Evolutionary conservation across 805 yeast genomes (phyloP).

Genomic region (Barnettozyma sp.): DNA sequence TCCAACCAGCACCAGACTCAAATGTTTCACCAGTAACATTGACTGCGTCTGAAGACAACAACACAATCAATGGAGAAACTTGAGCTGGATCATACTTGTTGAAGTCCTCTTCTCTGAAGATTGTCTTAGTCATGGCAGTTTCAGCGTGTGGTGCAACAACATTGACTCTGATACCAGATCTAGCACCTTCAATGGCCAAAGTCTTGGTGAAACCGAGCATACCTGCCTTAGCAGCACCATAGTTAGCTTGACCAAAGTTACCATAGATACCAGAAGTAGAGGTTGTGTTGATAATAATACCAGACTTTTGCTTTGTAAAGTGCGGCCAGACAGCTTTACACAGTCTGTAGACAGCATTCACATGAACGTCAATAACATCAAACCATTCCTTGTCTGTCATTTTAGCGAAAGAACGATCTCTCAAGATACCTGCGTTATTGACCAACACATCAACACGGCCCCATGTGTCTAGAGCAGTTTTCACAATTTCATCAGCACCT

Average conservation of each 20-base stretch:
- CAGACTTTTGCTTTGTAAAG: slow-evolving; percentile 69
- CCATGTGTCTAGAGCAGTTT: slow-evolving; percentile 66
- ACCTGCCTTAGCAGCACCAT: slow-evolving; percentile 89
- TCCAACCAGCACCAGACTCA: slow-evolving; percentile 97
- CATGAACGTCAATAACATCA: slow-evolving; percentile 72
- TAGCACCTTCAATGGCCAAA: slow-evolving; percentile 86
- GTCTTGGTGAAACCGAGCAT: slow-evolving; percentile 81
- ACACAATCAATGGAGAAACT: slow-evolving; percentile 85
- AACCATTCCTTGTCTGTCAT: slow-evolving; percentile 84
- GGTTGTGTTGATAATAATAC: slow-evolving; percentile 80
- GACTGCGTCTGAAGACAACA: slow-evolving; percentile 67
- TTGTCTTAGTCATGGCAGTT: slow-evolving; percentile 91
- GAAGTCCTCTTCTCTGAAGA: slow-evolving; percentile 72
- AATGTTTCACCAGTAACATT: slow-evolving; percentile 71
- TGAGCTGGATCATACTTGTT: slow-evolving; percentile 79
- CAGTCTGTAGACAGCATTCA: slow-evolving; percentile 73
- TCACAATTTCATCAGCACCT: slow-evolving; percentile 67
- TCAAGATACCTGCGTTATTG: slow-evolving; percentile 91
- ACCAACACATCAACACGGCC: slow-evolving; percentile 82
- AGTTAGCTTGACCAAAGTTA: slow-evolving; percentile 95
- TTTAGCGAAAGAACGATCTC: slow-evolving; percentile 83
- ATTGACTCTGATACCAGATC: slow-evolving; percentile 65
- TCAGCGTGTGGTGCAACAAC: slow-evolving; percentile 96
- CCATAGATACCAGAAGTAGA: slow-evolving; percentile 98
- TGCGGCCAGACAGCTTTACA: slow-evolving; percentile 91